Base-by-base conservation (phyloP, 495 filamentous ascomycete species). In the Trypethelium eluteriae region DNA sequence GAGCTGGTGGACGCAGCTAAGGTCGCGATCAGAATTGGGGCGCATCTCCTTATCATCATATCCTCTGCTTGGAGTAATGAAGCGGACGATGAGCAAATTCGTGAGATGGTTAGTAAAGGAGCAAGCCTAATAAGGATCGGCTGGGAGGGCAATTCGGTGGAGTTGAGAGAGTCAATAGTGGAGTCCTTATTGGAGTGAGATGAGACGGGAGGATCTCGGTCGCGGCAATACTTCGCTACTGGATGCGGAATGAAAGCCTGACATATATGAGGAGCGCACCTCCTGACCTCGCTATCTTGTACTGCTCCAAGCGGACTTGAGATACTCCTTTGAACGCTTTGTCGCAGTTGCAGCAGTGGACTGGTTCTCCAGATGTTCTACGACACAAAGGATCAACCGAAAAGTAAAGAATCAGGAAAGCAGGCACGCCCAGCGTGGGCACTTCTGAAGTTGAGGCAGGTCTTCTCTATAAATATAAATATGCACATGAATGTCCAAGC, bases 11-110 rank as follows among this genome's bases (percentile, higher is more conserved):
- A 66, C 9, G 47, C 64, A n/a, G 46, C 49, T 2, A 66, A 66
- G 39, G 64, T 66, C 12, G 64, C 64, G 11, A 34, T 66, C 49
- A 41, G 64, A 35, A 57, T 66, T 44, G 64, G 47, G 10, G 49
- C 39, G 4, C 64, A 66, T 39, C 64, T 66, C 3, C 16, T 66
- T 4, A 39, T 53, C 2, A 39, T 59, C 9, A 66, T 59, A 49
- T 47, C 64, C 10, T 10, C n/a, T 32, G 49, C 64, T 3, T 66
- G 46, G 47, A 39, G 47, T 10, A 66, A 36, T 3, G 64, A 66
- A 57, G 64, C 6, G 10, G 34, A 18, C n/a, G 7, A 44, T 4
- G 64, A 39, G n/a, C 35, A 59, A 39, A 59, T 66, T 39, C 12
- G 39, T 3, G 35, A 66, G 39, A 25, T 56, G 5, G 46, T 59